Base-by-base conservation (phyloP, 768 basidiomycete species). In the Clitopilus hobsonii region DNA sequence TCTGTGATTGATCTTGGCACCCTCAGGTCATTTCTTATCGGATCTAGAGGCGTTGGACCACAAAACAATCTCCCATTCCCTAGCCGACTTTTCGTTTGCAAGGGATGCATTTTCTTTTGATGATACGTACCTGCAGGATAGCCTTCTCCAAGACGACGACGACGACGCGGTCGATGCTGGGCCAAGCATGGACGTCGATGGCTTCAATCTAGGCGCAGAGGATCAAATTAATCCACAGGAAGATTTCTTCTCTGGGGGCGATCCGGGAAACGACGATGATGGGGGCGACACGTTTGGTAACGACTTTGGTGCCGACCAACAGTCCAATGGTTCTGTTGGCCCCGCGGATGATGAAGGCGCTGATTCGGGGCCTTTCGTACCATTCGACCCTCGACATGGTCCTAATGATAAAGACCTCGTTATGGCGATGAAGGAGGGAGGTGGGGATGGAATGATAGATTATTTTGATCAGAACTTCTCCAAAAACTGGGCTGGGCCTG, bases 401-500 rank as follows among this genome's bases (percentile, higher is more conserved):
- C 86, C 88, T 6, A 87, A 84, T 59, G 85, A 91, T 55, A 79
- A 88, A 4, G 91, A 94, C 59, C 74, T 96, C 25, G 81, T 94
- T 50, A 82, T 98, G 79, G 91, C 91, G 0, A 90, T 97, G 85
- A 84, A 83, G 2, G 83, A 85, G 50, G 80, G 74, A 2, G 74
- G 69, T 6, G 79, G 76, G n/a, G 76, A 73, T 3, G 84, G 79
- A 2, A 81, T 78, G 54, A 83, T 89, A 54, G 94, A 95, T 63
- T 97, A 96, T 69, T 97, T 98, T 65, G 95, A 98, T 68, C 81
- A 86, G 63, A 84, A 76, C 58, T 80, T 90, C 63, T 76, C 86
- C 62, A 96, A 91, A 78, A 96, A 96, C 61, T 99, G 97, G 97
- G 97, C 97, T 3, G 97, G 97, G 0, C 95, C 95, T 6, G 93